These are phyloP conservation scores for Russula vinacea DNA, from an alignment of 768 basidiomycete genomes.

Conservation along the genomic window DNA sequence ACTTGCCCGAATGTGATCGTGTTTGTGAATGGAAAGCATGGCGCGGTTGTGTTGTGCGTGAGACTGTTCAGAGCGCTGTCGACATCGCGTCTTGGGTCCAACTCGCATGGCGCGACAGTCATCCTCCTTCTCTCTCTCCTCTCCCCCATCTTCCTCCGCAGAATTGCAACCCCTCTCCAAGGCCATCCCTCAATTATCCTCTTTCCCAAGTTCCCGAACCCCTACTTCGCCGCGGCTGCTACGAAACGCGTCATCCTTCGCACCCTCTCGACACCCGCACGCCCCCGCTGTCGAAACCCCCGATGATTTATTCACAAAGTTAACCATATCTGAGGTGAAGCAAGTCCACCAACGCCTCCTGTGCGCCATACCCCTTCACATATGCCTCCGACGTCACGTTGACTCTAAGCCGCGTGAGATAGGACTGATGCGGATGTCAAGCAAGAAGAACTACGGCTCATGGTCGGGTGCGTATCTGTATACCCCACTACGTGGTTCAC, in stretches of 20 bases:
- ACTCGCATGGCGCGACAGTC: constrained; percentile 42
- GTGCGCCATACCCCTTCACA: constrained; percentile 40
- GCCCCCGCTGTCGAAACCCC: constrained; percentile 44
- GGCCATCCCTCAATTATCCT: constrained; percentile 6
- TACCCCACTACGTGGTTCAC: constrained; percentile 5
- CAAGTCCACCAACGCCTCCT: constrained; percentile 62
- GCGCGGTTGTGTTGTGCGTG: neutral
- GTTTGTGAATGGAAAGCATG: neutral
- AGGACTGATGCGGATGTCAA: constrained; percentile 72
- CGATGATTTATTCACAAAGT: constrained; percentile 70
- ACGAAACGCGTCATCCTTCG: constrained; percentile 14
- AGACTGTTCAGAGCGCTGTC: neutral
- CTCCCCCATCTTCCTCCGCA: constrained; percentile 31
- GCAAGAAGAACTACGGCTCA: constrained; percentile 80
- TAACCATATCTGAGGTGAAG: constrained; percentile 70
- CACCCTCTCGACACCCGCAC: neutral
- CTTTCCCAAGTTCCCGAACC: constrained; percentile 17
- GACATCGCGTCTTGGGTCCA: neutral
- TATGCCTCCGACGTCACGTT: neutral
- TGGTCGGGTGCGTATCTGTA: constrained; percentile 78
- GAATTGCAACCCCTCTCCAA: constrained; percentile 12
- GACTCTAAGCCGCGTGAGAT: constrained; percentile 15
- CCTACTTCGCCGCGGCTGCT: constrained; percentile 27
- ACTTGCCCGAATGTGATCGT: neutral
- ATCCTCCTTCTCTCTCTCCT: constrained; percentile 38